Evolutionary conservation across 192 early-diverging fungal genomes (phyloP).

Genomic region (Coemansia sp.): DNA sequence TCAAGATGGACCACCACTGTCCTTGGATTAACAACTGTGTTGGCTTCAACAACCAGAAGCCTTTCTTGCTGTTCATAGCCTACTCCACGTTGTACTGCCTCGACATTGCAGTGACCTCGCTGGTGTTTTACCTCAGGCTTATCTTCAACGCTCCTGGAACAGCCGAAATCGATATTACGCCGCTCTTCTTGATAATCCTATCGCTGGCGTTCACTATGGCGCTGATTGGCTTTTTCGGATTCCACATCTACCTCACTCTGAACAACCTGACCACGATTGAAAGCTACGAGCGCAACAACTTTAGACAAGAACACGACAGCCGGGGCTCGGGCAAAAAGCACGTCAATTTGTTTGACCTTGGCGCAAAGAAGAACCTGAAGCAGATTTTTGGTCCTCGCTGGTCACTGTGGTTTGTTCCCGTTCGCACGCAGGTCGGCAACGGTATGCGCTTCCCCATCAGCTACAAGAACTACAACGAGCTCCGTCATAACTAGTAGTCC

Average conservation of each 20-base stretch:
- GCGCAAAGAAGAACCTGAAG: slow-evolving; percentile 49
- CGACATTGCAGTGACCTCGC: slow-evolving; percentile 8
- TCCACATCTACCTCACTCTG: slow-evolving; percentile 42
- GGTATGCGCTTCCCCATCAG: slow-evolving; percentile 57
- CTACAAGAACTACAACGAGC: slow-evolving; percentile 51
- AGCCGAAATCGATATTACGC: slow-evolving; percentile 9
- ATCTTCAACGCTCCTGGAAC: slow-evolving; percentile 3
- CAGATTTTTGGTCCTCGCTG: slow-evolving; percentile 61
- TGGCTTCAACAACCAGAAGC: slow-evolving; percentile 73
- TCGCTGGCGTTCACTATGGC: slow-evolving; percentile 27
- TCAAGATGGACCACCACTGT: slow-evolving; percentile 79
- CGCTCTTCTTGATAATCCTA: slow-evolving; percentile 32
- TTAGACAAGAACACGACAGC: not conserved
- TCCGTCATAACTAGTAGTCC: slow-evolving; percentile 19
- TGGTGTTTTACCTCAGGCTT: slow-evolving; percentile 23
- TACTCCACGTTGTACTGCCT: slow-evolving; percentile 36
- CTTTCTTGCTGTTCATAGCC: slow-evolving; percentile 66
- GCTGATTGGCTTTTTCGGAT: slow-evolving; percentile 35
- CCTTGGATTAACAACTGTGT: slow-evolving; percentile 84
- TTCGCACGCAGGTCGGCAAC: slow-evolving; percentile 55
- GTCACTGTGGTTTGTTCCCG: slow-evolving; percentile 60
- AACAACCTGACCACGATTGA: slow-evolving; percentile 53
- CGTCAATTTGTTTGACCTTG: slow-evolving; percentile 53
- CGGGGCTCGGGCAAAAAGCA: slow-evolving; percentile 9
- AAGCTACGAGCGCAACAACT: slow-evolving; percentile 41